phyloP scores from a whole-genome alignment of 2,329 filamentous ascomycete species.

The Didymella exigua region DNA sequence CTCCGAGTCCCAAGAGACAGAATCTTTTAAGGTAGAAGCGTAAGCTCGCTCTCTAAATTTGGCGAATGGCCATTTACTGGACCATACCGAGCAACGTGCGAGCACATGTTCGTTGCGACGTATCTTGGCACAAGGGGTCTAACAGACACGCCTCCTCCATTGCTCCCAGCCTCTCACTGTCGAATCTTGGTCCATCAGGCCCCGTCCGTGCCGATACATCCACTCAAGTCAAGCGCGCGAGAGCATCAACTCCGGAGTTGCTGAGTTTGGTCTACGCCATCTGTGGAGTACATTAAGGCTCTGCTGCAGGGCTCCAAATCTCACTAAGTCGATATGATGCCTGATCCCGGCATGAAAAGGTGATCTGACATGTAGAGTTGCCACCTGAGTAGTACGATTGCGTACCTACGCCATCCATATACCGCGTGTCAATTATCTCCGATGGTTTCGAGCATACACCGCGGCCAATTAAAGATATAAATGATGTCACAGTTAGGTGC shows the following conservation, averaged over 20 bases:
- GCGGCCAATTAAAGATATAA: background rate
- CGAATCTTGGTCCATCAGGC: conserved; percentile 3
- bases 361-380: background rate
- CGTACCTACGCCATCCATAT: background rate
- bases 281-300: conserved; percentile 17
- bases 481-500: background rate
- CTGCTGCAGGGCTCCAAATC: conserved; percentile 17
- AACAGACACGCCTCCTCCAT: background rate
- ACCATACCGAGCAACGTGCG: conserved; percentile 1
- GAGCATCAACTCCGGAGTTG: background rate
- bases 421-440: background rate
- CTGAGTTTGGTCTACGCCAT: background rate
- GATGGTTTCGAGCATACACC: background rate
- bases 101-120: conserved; percentile 2
- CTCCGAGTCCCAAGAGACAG: conserved; percentile 7
- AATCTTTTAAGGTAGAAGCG: conserved; percentile 14
- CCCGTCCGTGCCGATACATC: conserved; percentile 5
- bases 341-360: background rate
- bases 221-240: background rate
- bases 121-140: background rate
- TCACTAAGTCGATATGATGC: background rate
- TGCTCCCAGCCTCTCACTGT: conserved; percentile 1
- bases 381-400: background rate
- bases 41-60: background rate
- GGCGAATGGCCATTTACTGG: background rate